Evolutionary conservation across 2,329 filamentous ascomycete genomes (phyloP), one percentile per base, ranked within the genome.

Genomic region (Calonectria pseudoreteaudii): DNA sequence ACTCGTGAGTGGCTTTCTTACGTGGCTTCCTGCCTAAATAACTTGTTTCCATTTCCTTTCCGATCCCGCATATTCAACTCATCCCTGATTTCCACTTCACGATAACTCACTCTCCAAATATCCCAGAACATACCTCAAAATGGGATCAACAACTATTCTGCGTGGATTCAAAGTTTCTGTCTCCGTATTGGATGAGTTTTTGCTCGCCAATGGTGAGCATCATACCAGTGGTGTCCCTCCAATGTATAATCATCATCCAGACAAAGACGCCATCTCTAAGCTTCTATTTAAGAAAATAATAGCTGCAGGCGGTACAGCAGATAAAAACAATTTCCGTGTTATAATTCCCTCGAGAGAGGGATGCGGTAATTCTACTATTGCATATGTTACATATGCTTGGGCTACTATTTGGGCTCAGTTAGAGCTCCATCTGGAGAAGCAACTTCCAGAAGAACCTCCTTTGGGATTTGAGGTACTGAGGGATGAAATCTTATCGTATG

Each of bases 151-250:
- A 26, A 62, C 58, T 38, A 62, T 62, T 6, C 58, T 44, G 14
- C 58, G 58, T 41, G 58, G 58, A 62, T 62, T 62, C 14, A 62
- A 62, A 62, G 23, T 62, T 16, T 62, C 36, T 20, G 36, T 62
- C 31, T 18, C 58, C 28, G 16, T 41, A 10, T 28, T 62, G 34
- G 60, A 65, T 8, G 41, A 30, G 6, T 49, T 65, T 28, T n/a
- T 65, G 13, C 26, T 30, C 6, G 41, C 38, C 41, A 47, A 65
- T 26, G n/a, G 30, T 8, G 14, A 3, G 60, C 26, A 65, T 18
- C 60, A 31, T 49, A 31, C 41, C 47, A 50, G 47, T 50, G 60
- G 60, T 20, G 16, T n/a, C 44, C 60, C 60, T 20, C 60, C 38
- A 13, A 31, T 65, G 38, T 65, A 47, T 26, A 20, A 65, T 13